Evolutionary conservation across 257 asterid genomes (phyloP), one percentile per base, ranked within the genome.

Genomic region (Solanum gracilifrons): DNA sequence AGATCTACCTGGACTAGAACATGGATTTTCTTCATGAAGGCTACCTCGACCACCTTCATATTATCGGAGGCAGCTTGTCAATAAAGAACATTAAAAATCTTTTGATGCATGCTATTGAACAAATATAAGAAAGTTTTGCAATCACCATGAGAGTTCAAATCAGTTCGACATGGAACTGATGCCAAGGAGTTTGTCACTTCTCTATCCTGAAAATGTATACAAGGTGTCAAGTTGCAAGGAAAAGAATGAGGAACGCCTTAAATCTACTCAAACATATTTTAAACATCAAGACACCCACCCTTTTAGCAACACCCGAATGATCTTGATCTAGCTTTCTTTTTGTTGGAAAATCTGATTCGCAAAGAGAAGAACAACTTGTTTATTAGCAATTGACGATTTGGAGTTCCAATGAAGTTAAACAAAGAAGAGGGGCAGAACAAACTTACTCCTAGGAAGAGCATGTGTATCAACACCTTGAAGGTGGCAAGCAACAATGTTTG

Each of bases 141-240:
- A 92, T 93, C 90, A 95, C 97, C 96, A 86, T 92, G 90, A 80
- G 92, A 92, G 88, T 89, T 94, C 21, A 39, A 83, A 88, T 90
- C 86, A 60, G 58, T 85, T 90, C 79, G 64, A 33, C 87, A 85
- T 58, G 90, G 86, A 39, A 20, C 41, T 80, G 85, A 64, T 87
- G 89, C 85, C 60, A 76, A 62, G 37, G 91, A 87, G 88, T 71
- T 68, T 84, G 91, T 90, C 77, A 83, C 89, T 88, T 87, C 91
- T 27, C 85, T 29, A 76, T 91, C 92, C 96, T 92, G 91, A 58
- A 33, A 60, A 23, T 74, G 88, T 46, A 71, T 51, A 36, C 76
- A 48, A 91, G 27, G 36, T 55, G 88, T 80, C 85, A 48, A 80
- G 29, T 6, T 48, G 29, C 29, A 29, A 80, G 41, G 66, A 27